A percentile compares a stretch with the other conserved stretches of the same genome.
These are phyloP conservation scores for Protomyces inundatus DNA, from an alignment of 1,139 yeast species.

Conservation along the genomic window DNA sequence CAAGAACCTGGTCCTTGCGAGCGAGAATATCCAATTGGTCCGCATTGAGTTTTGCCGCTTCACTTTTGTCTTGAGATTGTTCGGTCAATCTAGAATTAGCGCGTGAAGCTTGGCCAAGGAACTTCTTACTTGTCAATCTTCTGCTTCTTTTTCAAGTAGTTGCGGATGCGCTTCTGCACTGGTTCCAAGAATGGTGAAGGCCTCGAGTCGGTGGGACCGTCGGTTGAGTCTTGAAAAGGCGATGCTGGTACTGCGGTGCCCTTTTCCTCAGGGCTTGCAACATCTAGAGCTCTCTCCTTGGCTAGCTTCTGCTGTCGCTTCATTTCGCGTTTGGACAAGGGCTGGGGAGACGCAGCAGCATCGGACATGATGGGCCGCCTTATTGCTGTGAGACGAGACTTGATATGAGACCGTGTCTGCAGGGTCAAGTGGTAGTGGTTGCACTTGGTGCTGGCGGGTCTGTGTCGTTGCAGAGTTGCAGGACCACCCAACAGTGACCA, in stretches of 20 bases:
- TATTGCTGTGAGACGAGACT: too few species aligned
- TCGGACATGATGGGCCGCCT: background rate
- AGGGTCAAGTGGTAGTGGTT: too few species aligned
- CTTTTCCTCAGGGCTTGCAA: background rate
- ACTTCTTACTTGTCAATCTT: slow-evolving; percentile 8
- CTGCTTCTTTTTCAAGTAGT: slow-evolving; percentile 23
- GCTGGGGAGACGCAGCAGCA: background rate
- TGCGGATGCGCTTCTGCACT: slow-evolving; percentile 22
- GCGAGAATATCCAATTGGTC: slow-evolving; percentile 40
- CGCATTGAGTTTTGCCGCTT: slow-evolving; percentile 37
- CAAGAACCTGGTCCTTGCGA: slow-evolving; percentile 39
- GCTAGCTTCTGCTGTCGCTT: slow-evolving; percentile 13
- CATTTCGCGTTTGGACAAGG: slow-evolving; percentile 10
- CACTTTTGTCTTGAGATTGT: slow-evolving; percentile 25
- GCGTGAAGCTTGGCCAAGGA: too few species aligned
- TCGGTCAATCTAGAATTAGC: background rate
- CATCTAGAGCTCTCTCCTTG: slow-evolving; percentile 1
- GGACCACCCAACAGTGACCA: background rate
- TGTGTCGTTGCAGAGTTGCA: background rate
- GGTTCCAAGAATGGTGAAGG: slow-evolving; percentile 17
- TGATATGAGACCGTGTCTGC: too few species aligned
- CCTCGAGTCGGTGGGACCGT: background rate
- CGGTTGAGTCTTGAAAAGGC: background rate
- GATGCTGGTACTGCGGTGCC: background rate
- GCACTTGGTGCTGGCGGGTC: too few species aligned